Conservation (phyloP, 139 green algal genomes). For the Chlamydomonas incerta region DNA sequence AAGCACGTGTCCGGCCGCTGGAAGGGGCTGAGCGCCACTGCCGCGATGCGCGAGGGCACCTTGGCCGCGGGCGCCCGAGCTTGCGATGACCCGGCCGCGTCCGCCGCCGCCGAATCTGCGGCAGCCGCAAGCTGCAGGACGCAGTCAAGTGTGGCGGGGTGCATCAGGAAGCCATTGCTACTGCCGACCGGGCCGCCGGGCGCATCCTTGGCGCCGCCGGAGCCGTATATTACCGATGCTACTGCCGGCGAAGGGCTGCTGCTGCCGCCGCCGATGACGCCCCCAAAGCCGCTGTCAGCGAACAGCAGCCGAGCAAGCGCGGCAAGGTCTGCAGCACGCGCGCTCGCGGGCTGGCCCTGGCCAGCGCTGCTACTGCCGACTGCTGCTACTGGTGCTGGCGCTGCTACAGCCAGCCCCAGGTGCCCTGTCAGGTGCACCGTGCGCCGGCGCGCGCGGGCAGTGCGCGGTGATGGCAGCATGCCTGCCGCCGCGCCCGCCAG, state of each 20-base stretch:
- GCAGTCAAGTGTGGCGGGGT: constrained; percentile 71
- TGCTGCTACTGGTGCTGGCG: no score
- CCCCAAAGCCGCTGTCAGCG: no score
- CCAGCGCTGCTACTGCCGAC: no score
- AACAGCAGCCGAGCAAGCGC: no score
- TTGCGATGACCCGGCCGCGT: no score
- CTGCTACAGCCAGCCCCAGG: background rate
- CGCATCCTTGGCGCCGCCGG: background rate
- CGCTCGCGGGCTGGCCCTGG: no score
- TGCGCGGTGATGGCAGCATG: background rate
- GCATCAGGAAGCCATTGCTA: constrained; percentile 49
- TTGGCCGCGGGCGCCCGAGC: background rate
- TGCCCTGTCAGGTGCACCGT: constrained; percentile 30
- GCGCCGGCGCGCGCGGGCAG: background rate
- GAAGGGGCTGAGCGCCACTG: background rate
- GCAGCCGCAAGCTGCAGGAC: constrained; percentile 74
- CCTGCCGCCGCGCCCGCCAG: background rate
- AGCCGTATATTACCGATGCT: no score
- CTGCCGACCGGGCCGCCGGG: background rate
- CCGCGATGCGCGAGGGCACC: constrained; percentile 25
- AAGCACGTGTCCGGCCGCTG: background rate
- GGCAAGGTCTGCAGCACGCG: no score
- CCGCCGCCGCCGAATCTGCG: background rate
- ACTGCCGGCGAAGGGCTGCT: no score
- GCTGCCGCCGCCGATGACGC: no score